Base-by-base conservation (phyloP, 371 early-diverging fungal genomes). In the Lichtheimia hyalospora region DNA sequence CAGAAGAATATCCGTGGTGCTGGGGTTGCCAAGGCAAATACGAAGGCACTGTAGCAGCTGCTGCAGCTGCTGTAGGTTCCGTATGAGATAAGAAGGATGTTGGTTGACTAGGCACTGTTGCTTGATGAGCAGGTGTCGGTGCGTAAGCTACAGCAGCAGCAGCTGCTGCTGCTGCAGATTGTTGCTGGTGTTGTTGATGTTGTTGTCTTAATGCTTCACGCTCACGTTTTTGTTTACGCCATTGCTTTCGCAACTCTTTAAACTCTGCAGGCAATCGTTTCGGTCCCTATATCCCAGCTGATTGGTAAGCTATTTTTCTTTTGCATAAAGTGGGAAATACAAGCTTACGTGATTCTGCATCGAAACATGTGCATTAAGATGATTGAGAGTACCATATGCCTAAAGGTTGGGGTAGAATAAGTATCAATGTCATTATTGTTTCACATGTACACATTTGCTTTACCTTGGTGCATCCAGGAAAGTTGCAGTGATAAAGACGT, bases 331-430 rank as follows among this genome's bases (percentile, higher is more conserved):
- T 14, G 42, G 34, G 7, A 48, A 10, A 59, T 42, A 25, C 20
- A 5, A 48, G 68, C 75, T 69, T 75, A 76, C 90, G 58, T 89
- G 90, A 59, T 77, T 77, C 65, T 89, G 90, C 88, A 89, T 86
- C 39, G 70, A 77, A 18, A 89, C 85, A 62, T 89, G 90, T 18
- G 87, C 85, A 62, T 89, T 89, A 13, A 89, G 68, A 68, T 89
- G 87, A 61, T 89, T 89, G 18, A 89, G 66, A 1, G 90, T 89
- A 39, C 90, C 90, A 62, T 89, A 89, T 4, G 83, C 68, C 34
- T 34, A 34, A 34, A 8, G 8, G 10, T 34, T 34, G 34, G 34
- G 34, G 34, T 34, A 10, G 34, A 5, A 34, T 34, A 8, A 34
- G 34, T 34, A 34, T 34, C 34, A 8, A 34, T 34, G 34, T 8